A percentile compares a stretch with the other conserved stretches of the same genome.
Evolutionary conservation across 345 rosid species (phyloP).

Genomic region (Populus euphratica): DNA sequence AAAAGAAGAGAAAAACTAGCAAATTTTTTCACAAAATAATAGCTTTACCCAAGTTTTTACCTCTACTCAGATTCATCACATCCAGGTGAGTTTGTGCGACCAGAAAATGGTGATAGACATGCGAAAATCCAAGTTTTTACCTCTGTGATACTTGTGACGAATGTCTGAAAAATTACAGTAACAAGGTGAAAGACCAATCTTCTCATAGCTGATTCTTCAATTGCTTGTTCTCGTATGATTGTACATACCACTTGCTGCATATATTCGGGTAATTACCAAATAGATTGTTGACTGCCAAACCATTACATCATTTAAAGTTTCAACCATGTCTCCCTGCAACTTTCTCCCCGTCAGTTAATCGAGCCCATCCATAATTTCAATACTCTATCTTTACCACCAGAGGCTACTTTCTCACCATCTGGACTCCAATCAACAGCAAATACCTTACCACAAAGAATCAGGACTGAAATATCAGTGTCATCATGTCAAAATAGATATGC

Average conservation of each 20-base stretch:
- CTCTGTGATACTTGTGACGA: background rate
- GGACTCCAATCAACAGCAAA: conserved; percentile 99
- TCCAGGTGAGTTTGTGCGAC: background rate
- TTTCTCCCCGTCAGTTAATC: conserved; percentile 1
- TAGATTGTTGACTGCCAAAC: background rate
- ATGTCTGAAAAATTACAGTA: background rate
- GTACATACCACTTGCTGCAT: background rate
- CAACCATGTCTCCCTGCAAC: background rate
- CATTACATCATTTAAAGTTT: background rate
- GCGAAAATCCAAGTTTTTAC: background rate
- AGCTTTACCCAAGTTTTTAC: background rate
- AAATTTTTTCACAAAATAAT: background rate
- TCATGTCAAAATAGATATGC: background rate
- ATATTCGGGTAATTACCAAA: background rate
- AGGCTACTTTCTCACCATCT: conserved; percentile 96
- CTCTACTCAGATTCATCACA: background rate
- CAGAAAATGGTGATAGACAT: background rate
- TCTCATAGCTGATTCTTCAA: background rate
- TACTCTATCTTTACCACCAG: conserved; percentile 87
- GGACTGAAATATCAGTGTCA: conserved; percentile 5
- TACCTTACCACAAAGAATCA: conserved; percentile 39
- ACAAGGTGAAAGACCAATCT: background rate
- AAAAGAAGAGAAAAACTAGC: background rate
- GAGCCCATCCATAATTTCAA: conserved; percentile 95
- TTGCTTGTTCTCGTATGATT: background rate